These are phyloP conservation scores for Smallanthus sonchifolius DNA, from an alignment of 129 eudicot species.

Conservation along the genomic window DNA sequence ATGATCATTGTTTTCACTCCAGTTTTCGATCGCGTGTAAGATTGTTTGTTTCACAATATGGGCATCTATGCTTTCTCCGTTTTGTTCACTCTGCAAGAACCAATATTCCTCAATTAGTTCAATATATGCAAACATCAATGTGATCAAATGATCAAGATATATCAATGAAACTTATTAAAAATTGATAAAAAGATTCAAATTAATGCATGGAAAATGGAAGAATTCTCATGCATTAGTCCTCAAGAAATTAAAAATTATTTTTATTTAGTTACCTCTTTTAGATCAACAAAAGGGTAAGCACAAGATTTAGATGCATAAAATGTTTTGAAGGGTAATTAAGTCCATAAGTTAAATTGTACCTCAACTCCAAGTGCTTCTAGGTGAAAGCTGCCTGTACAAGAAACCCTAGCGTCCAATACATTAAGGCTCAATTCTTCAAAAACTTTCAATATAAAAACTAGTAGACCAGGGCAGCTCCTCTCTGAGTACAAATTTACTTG, in stretches of 20 bases:
- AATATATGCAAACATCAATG: not conserved
- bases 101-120: not conserved
- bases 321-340: not conserved
- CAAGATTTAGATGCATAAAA: not conserved
- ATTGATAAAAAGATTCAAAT: slow-evolving; percentile 5
- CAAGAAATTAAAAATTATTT: not conserved
- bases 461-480: slow-evolving; percentile 74
- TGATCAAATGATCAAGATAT: not conserved
- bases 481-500: slow-evolving; percentile 61
- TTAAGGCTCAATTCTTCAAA: slow-evolving; percentile 78
- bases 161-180: not conserved
- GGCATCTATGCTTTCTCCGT: slow-evolving; percentile 56
- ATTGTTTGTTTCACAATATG: slow-evolving; percentile 72
- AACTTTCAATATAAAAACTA: slow-evolving; percentile 61
- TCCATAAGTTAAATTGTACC: slow-evolving; percentile 28
- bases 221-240: slow-evolving; percentile 5
- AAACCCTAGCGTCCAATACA: slow-evolving; percentile 88
- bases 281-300: not conserved
- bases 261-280: not conserved
- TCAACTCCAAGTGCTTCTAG: slow-evolving; percentile 82
- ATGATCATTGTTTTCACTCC: slow-evolving; percentile 49
- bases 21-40: slow-evolving; percentile 60
- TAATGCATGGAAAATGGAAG: slow-evolving; percentile 12
- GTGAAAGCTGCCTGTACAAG: slow-evolving; percentile 76
- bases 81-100: slow-evolving; percentile 55